Evolutionary conservation across 306 rosid species (phyloP), one percentile per base, ranked within the genome.

Genomic region (Crotalaria pallida): DNA sequence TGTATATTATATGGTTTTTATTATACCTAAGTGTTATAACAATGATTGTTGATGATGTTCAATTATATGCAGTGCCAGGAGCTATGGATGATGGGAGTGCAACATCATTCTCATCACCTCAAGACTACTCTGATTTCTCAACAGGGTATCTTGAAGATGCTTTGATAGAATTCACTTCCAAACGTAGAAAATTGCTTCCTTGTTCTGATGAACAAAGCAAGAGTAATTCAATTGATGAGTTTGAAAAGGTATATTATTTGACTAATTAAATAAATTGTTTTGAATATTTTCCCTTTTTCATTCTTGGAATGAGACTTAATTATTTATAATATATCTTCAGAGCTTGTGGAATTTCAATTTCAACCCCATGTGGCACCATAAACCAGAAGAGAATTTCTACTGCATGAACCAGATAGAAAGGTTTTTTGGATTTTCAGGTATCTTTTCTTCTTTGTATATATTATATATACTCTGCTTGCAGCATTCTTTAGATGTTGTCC

Each of bases 131-230:
- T 41, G 87, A 87, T 75, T 76, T 85, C 78, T 90, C 96, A 0
- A 84, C 92, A 19, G 99, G 99, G 6, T 94, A 94, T 70, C 79
- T 94, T 56, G 92, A 94, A 78, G 99, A 94, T 77, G 99, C 97
- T 47, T 83, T 94, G 86, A 10, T 87, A 23, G 88, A 91, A 26
- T 88, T 88, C 70, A 63, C 77, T 36, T 79, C 91, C 48, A 94
- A 94, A 81, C 84, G 97, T 51, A 78, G 95, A 17, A 92, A 97
- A 3, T 80, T 94, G 80, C 61, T 86, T 6, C 48, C 80, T n/a
- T 75, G 58, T 57, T 2, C 56, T 1, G 71, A 80, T 18, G 78
- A 83, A 19, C 75, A 71, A 18, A 67, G 21, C 78, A 47, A 66
- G 29, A 65, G 58, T 31, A 31, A 31, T 81, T 80, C 62, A 71